Evolutionary conservation across 2,329 filamentous ascomycete species (phyloP).

Genomic region (Penicillium freii): DNA sequence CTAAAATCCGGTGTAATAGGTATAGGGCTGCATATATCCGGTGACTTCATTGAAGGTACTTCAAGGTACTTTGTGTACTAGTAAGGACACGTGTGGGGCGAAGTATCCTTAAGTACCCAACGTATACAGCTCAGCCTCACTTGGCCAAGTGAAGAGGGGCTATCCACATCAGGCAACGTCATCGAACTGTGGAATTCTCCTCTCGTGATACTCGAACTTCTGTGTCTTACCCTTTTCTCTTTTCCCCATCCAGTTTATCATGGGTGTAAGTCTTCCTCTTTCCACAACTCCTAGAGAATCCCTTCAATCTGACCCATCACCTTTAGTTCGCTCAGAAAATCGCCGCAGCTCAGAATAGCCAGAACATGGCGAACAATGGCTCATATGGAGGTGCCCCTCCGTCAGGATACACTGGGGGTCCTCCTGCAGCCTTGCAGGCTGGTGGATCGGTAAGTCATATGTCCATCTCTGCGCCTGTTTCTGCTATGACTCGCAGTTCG

Average conservation of each 20-base stretch:
- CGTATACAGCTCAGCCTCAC: slow-evolving; percentile 9
- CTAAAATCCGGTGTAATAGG: no score
- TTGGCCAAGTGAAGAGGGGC: slow-evolving; percentile 1
- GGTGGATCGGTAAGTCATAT: slow-evolving; percentile 53
- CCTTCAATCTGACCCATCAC: background rate
- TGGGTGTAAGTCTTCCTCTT: slow-evolving; percentile 6
- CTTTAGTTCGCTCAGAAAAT: slow-evolving; percentile 41
- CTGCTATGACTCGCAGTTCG: slow-evolving; percentile 8
- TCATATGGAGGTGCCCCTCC: slow-evolving; percentile 38
- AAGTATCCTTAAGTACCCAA: background rate
- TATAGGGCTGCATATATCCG: background rate
- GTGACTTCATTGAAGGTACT: slow-evolving; percentile 1
- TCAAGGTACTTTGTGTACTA: background rate
- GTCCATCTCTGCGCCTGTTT: slow-evolving; percentile 3
- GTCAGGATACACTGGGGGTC: slow-evolving; percentile 38
- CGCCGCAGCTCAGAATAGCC: slow-evolving; percentile 37
- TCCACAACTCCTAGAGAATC: background rate
- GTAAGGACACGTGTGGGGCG: background rate
- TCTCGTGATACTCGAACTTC: slow-evolving; percentile 5
- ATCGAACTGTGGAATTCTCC: background rate
- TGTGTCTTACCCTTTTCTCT: background rate
- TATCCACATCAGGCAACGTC: slow-evolving; percentile 8
- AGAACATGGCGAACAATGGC: slow-evolving; percentile 24
- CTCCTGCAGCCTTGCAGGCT: slow-evolving; percentile 38
- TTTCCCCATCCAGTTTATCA: background rate